Conservation (phyloP, 2,329 filamentous ascomycete genomes). For the Penicillium olsonii region DNA sequence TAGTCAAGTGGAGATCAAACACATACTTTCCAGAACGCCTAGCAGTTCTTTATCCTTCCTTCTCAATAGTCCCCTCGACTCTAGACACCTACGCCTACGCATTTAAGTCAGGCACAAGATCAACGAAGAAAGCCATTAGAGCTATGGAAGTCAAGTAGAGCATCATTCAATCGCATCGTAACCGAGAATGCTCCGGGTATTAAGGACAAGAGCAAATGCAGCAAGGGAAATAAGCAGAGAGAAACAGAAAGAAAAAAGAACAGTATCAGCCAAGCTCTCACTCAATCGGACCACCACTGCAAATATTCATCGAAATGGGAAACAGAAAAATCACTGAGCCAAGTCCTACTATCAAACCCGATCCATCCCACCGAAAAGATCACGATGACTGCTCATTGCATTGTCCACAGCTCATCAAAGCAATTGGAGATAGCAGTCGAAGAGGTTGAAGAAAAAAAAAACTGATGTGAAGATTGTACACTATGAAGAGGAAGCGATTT, state of each 20-base stretch:
- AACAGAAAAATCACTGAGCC: not conserved
- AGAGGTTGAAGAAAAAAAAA: constrained; percentile 21
- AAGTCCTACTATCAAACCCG: not conserved
- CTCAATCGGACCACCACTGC: not conserved
- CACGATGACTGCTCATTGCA: not conserved
- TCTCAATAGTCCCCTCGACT: too few relatives aligned
- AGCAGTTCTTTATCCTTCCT: too few relatives aligned
- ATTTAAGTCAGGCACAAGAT: not conserved
- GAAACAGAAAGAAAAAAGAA: not conserved
- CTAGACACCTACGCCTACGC: too few relatives aligned
- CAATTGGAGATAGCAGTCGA: not conserved
- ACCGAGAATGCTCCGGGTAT: constrained; percentile 9
- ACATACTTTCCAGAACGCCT: too few relatives aligned
- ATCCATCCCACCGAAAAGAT: not conserved
- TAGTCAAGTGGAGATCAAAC: too few relatives aligned
- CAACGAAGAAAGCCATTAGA: not conserved
- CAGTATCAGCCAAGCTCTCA: not conserved
- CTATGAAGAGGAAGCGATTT: constrained; percentile 29
- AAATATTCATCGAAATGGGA: not conserved
- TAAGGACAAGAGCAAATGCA: constrained; percentile 1
- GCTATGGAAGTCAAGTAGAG: not conserved
- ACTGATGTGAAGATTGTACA: constrained; percentile 30
- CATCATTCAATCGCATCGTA: constrained; percentile 3
- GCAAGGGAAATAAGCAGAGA: not conserved
- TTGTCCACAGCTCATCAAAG: too few relatives aligned